Conservation (phyloP, 2,329 filamentous ascomycete genomes). For the Hymenoscyphus fraxineus region DNA sequence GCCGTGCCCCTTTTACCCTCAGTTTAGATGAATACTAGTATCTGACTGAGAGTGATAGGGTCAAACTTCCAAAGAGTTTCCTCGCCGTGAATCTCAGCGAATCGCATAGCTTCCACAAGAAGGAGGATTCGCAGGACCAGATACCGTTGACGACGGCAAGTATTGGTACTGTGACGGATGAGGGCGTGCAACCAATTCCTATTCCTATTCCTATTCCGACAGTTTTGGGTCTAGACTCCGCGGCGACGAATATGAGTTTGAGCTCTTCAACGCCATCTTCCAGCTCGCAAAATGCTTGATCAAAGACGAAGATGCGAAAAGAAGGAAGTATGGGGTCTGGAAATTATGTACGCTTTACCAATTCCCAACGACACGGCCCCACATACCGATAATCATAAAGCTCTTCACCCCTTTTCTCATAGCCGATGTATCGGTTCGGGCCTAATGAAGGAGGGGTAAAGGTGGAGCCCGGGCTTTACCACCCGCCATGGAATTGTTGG, state of each 20-base stretch:
- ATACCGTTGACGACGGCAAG: background rate
- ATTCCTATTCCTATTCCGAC: background rate
- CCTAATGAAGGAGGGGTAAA: background rate
- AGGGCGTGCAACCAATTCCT: background rate
- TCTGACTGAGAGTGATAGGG: slow-evolving; percentile 25
- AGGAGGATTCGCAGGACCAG: slow-evolving; percentile 24
- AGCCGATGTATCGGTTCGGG: background rate
- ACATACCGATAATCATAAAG: background rate
- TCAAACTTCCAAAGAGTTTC: slow-evolving; percentile 37
- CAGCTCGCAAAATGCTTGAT: slow-evolving; percentile 1
- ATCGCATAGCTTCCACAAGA: slow-evolving; percentile 36
- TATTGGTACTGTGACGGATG: background rate
- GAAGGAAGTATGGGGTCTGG: background rate
- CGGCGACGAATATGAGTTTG: background rate
- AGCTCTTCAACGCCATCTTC: background rate
- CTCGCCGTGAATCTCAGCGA: slow-evolving; percentile 37
- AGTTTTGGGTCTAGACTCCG: background rate
- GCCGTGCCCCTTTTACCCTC: background rate
- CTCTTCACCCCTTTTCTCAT: background rate
- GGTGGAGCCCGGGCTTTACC: background rate
- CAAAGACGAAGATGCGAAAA: background rate
- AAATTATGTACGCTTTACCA: background rate
- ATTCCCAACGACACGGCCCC: background rate
- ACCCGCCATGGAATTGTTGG: background rate
- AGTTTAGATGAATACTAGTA: background rate